These are phyloP conservation scores for Kuraishia borneana DNA, from an alignment of 805 yeast species.

Conservation along the genomic window DNA sequence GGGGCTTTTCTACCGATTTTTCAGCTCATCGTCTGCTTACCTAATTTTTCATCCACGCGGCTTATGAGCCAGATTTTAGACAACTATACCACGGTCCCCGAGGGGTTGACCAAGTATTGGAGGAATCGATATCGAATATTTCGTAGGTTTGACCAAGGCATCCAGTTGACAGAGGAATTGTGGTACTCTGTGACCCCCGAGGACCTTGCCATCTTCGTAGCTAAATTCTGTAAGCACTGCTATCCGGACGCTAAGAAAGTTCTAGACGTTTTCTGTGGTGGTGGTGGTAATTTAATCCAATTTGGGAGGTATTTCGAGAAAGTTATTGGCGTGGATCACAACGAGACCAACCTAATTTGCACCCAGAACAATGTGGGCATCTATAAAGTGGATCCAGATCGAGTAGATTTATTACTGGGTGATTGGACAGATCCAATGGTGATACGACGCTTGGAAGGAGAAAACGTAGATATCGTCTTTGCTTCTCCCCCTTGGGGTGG, in stretches of 20 bases:
- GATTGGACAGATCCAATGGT: constrained; percentile 27
- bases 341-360: constrained; percentile 50
- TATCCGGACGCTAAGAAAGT: constrained; percentile 35
- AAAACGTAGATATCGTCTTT: constrained; percentile 42
- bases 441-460: constrained; percentile 3
- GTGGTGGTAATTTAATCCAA: constrained; percentile 79
- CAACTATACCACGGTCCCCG: constrained; percentile 19
- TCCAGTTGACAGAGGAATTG: constrained; percentile 57
- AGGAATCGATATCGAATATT: constrained; percentile 48
- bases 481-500: constrained; percentile 93
- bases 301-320: constrained; percentile 43
- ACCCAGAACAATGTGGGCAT: constrained; percentile 54
- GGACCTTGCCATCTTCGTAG: constrained; percentile 46
- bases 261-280: constrained; percentile 75
- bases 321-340: constrained; percentile 55
- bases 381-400: constrained; percentile 39
- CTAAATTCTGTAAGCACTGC: constrained; percentile 39
- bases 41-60: background rate
- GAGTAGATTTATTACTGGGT: constrained; percentile 34
- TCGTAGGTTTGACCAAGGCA: constrained; percentile 53
- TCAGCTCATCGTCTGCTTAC: background rate
- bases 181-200: constrained; percentile 93
- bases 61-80: background rate
- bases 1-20: background rate
- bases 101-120: constrained; percentile 45